These are phyloP conservation scores for Nicotiana tomentosiformis DNA, from an alignment of 257 asterid species.

Conservation along the genomic window DNA sequence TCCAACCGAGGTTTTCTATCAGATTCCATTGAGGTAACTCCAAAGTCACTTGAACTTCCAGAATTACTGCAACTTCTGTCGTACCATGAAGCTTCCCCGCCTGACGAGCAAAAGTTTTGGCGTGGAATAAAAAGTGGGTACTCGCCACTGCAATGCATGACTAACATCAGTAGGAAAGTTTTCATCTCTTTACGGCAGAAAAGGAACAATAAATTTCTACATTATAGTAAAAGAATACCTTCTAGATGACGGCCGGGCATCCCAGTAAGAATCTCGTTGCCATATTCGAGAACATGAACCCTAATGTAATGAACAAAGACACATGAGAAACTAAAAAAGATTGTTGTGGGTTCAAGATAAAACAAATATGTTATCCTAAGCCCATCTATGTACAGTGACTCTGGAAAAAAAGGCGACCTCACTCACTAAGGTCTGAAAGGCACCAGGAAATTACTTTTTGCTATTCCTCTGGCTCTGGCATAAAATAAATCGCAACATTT, in stretches of 20 bases:
- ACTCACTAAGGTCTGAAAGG: background rate
- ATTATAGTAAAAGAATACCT: constrained; percentile 41
- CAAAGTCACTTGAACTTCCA: constrained; percentile 86
- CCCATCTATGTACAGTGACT: background rate
- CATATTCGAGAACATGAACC: constrained; percentile 98
- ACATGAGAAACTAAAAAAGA: constrained; percentile 7
- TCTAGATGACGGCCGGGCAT: constrained; percentile 94
- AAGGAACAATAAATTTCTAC: constrained; percentile 1
- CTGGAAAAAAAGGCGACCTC: background rate
- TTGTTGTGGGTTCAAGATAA: background rate
- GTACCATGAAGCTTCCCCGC: constrained; percentile 92
- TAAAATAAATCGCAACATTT: background rate
- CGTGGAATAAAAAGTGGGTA: constrained; percentile 95
- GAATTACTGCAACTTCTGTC: constrained; percentile 92
- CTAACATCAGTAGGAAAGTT: constrained; percentile 8
- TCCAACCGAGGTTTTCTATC: constrained; percentile 78
- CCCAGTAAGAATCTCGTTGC: constrained; percentile 97
- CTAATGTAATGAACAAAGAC: constrained; percentile 32
- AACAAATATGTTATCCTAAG: background rate
- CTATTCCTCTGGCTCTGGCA: constrained; percentile 1
- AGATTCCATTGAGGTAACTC: constrained; percentile 89
- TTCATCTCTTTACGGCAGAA: background rate
- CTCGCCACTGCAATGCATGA: constrained; percentile 53
- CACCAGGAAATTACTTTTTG: background rate
- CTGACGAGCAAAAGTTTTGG: constrained; percentile 69